Conservation (phyloP, 1,139 yeast species). For the Casaregolazyma suthepensis region DNA sequence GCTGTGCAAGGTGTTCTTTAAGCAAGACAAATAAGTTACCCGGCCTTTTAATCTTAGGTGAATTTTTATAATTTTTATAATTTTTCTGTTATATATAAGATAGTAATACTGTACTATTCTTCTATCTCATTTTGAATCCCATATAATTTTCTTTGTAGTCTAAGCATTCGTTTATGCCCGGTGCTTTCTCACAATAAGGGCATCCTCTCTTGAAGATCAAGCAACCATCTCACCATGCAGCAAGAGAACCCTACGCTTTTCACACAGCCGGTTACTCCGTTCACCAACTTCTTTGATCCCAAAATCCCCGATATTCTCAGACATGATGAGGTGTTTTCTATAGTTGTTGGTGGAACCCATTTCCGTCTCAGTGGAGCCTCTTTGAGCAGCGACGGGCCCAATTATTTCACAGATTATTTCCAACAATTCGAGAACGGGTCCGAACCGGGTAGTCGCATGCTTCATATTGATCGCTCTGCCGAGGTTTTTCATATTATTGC, state of each 20-base stretch:
- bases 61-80: no score
- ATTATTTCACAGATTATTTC: conserved; percentile 45
- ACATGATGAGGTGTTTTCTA: conserved; percentile 57
- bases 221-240: background rate
- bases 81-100: no score
- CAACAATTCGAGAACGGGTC: conserved; percentile 24
- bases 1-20: background rate
- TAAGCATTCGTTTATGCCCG: no score
- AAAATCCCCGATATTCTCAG: conserved; percentile 56
- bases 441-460: conserved; percentile 6
- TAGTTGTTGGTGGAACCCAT: conserved; percentile 62
- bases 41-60: background rate
- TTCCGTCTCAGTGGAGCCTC: conserved; percentile 67
- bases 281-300: conserved; percentile 34
- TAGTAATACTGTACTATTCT: no score
- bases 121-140: no score
- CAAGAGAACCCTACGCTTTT: background rate
- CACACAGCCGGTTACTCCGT: background rate
- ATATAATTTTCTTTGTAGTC: no score
- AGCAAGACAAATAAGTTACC: no score
- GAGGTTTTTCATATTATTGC: conserved; percentile 59
- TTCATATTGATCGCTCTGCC: conserved; percentile 71
- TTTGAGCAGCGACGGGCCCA: conserved; percentile 67
- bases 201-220: no score
- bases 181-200: no score